Conservation (phyloP, 75 land plant species). For the Pseudotsuga menziesii region DNA sequence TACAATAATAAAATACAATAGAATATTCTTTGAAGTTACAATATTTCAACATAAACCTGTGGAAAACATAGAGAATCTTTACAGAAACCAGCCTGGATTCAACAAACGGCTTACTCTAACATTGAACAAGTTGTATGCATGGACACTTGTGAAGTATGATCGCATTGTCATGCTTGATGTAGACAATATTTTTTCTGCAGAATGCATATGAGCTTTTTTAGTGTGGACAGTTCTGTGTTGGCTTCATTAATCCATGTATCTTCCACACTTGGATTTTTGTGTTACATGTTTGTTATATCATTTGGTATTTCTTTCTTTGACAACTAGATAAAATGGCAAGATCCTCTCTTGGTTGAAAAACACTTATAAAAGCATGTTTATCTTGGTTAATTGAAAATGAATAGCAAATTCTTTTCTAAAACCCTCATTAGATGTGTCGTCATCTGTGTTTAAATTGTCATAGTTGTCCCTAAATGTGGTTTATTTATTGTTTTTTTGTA, state of each 20-base stretch:
- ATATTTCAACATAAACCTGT: no score
- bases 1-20: no score
- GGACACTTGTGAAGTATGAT: no score
- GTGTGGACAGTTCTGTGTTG: conserved; percentile 46
- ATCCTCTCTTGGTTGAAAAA: not conserved
- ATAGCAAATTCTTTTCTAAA: not conserved
- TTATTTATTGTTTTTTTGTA: conserved; percentile 20
- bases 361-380: not conserved
- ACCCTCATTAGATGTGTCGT: no score
- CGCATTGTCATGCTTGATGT: no score
- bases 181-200: no score
- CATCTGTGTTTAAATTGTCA: no score
- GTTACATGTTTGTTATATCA: not conserved
- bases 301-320: not conserved
- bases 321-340: not conserved
- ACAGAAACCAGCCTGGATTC: no score
- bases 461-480: not conserved
- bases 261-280: conserved; percentile 26
- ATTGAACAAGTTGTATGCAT: no score
- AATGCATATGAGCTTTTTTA: conserved; percentile 91
- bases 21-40: no score
- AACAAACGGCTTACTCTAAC: no score
- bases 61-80: no score
- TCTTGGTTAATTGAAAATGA: not conserved
- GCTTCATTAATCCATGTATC: conserved; percentile 79